phyloP scores from a whole-genome alignment of 202 grass and related monocot genomes.

The Brachypodium distachyon region DNA sequence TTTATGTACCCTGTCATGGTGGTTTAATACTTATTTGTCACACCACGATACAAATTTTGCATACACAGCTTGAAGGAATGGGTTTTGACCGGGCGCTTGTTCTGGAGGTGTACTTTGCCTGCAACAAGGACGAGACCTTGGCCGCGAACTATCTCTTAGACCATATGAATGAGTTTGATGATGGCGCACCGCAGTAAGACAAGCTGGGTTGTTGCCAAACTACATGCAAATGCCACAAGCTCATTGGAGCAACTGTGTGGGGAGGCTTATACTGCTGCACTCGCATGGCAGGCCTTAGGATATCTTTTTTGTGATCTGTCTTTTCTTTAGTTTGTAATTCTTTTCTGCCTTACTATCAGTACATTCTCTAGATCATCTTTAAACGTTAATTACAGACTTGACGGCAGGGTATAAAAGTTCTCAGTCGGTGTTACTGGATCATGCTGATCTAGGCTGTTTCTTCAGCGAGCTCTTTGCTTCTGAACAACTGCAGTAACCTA shows the following conservation, averaged over 20 bases:
- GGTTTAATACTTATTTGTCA: background rate
- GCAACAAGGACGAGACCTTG: constrained; percentile 81
- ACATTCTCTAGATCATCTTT: constrained; percentile 31
- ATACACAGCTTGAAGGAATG: constrained; percentile 76
- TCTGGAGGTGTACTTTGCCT: constrained; percentile 81
- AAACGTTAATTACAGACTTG: constrained; percentile 8
- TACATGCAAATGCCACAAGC: constrained; percentile 14
- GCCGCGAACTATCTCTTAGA: constrained; percentile 88
- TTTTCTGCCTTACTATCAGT: constrained; percentile 21
- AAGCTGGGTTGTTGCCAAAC: background rate
- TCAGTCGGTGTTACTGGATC: background rate
- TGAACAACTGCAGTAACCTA: background rate
- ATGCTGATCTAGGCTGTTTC: background rate
- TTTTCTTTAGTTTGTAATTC: constrained; percentile 8
- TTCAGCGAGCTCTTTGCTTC: background rate
- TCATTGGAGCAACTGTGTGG: constrained; percentile 14
- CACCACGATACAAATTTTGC: background rate
- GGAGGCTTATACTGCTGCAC: constrained; percentile 3
- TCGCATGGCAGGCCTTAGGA: constrained; percentile 21
- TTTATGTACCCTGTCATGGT: background rate
- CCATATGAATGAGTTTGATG: constrained; percentile 84
- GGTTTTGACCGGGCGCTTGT: constrained; percentile 79
- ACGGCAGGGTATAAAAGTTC: constrained; percentile 24
- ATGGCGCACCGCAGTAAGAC: constrained; percentile 31
- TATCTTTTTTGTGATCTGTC: constrained; percentile 28